Evolutionary conservation across 2,329 filamentous ascomycete species (phyloP).

Genomic region (Nothomitra cinnamomea): DNA sequence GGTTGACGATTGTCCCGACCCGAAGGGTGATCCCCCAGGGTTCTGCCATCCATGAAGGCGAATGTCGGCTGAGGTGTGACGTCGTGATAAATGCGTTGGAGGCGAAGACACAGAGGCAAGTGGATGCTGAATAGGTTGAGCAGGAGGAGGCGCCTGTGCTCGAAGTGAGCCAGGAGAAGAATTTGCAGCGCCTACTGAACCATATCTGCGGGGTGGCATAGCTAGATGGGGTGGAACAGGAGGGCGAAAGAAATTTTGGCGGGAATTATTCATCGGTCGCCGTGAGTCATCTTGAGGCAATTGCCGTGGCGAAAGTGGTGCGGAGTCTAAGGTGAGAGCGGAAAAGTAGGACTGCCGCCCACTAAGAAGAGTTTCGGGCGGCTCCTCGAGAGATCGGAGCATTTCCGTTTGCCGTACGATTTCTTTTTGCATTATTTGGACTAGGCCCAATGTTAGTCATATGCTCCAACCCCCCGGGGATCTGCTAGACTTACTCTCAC

Average conservation of each 20-base stretch:
- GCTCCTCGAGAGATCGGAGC: conserved; percentile 36
- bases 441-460: conserved; percentile 17
- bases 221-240: conserved; percentile 70
- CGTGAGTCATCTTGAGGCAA: conserved; percentile 71
- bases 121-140: conserved; percentile 37
- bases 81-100: conserved; percentile 52
- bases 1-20: conserved; percentile 41
- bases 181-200: conserved; percentile 58
- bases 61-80: conserved; percentile 93
- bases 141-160: conserved; percentile 48
- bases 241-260: conserved; percentile 55
- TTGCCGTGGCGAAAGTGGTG: conserved; percentile 76
- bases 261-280: conserved; percentile 26
- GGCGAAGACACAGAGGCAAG: conserved; percentile 38
- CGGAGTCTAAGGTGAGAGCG: conserved; percentile 45
- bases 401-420: conserved; percentile 43
- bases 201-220: conserved; percentile 63
- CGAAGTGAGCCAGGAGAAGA: conserved; percentile 60
- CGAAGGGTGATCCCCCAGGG: conserved; percentile 44
- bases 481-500: conserved; percentile 54
- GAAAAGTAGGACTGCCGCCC: conserved; percentile 50
- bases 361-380: conserved; percentile 48
- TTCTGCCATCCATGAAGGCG: conserved; percentile 62
- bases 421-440: conserved; percentile 43
- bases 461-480: background rate